Evolutionary conservation across 495 filamentous ascomycete genomes (phyloP).

Genomic region (Aspergillus heteromorphus): DNA sequence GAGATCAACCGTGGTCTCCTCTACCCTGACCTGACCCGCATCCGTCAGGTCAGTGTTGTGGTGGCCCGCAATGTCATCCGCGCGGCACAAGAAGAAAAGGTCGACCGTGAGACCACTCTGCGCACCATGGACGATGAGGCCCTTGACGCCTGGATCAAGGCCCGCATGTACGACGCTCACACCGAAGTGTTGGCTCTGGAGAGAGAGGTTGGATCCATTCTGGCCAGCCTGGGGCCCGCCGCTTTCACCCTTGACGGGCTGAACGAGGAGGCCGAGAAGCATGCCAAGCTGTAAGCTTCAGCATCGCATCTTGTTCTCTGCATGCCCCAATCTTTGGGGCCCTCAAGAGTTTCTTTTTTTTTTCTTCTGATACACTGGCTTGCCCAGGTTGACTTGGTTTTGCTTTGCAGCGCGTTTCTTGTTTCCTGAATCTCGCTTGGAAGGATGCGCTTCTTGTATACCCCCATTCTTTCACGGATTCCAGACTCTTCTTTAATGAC

Average conservation of each 20-base stretch:
- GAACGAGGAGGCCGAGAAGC: constrained; percentile 31
- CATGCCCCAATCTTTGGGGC: too few species aligned
- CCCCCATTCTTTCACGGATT: constrained; percentile 13
- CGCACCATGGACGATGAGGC: constrained; percentile 69
- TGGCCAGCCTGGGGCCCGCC: constrained; percentile 36
- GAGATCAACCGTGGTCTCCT: constrained; percentile 79
- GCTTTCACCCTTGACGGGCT: constrained; percentile 25
- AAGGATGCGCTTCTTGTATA: constrained; percentile 23
- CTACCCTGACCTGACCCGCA: constrained; percentile 90
- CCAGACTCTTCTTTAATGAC: constrained; percentile 11
- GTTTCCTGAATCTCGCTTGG: constrained; percentile 15
- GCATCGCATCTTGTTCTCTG: constrained; percentile 7
- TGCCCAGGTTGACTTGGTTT: constrained; percentile 17
- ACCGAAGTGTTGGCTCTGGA: constrained; percentile 54
- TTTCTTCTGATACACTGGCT: constrained; percentile 8
- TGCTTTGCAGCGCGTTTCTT: constrained; percentile 31
- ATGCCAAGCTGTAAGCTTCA: constrained; percentile 38
- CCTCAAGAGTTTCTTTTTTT: too few species aligned
- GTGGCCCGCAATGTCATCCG: constrained; percentile 93
- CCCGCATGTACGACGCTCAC: constrained; percentile 77
- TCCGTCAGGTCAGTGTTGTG: constrained; percentile 80
- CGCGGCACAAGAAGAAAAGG: constrained; percentile 71
- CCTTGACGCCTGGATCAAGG: constrained; percentile 72
- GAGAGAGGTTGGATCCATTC: constrained; percentile 44
- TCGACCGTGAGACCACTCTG: constrained; percentile 72